Conservation (phyloP, 495 filamentous ascomycete species). For the Trichoderma parareesei region DNA sequence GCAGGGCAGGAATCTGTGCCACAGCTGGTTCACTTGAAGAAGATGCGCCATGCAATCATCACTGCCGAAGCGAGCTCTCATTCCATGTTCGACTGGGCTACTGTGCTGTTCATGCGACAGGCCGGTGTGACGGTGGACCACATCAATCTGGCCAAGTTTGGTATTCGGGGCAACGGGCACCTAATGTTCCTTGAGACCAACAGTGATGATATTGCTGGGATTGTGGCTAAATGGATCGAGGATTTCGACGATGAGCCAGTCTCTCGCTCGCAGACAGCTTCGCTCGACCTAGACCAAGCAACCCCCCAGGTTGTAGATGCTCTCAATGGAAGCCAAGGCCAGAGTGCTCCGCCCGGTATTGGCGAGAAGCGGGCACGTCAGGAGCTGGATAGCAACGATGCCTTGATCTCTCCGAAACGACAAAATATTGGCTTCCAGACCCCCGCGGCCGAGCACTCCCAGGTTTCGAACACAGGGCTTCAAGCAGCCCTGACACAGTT, state of each 20-base stretch:
- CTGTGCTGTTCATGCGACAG: slow-evolving; percentile 45
- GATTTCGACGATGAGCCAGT: background rate
- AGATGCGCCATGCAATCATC: slow-evolving; percentile 38
- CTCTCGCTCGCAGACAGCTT: too few relatives aligned
- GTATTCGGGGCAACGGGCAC: slow-evolving; percentile 51
- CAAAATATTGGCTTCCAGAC: too few relatives aligned
- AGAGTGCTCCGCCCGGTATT: too few relatives aligned
- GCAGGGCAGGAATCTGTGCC: slow-evolving; percentile 16
- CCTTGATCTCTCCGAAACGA: too few relatives aligned
- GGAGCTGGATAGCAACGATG: too few relatives aligned
- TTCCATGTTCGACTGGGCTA: slow-evolving; percentile 49
- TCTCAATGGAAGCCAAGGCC: too few relatives aligned
- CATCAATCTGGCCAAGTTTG: slow-evolving; percentile 35
- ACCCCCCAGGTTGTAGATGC: too few relatives aligned
- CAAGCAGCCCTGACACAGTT: too few relatives aligned
- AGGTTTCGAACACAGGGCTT: too few relatives aligned
- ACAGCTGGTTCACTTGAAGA: slow-evolving; percentile 40
- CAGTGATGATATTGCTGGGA: slow-evolving; percentile 38
- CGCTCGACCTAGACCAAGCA: too few relatives aligned
- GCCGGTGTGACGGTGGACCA: slow-evolving; percentile 42
- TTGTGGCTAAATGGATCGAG: slow-evolving; percentile 19
- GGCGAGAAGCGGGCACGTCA: too few relatives aligned
- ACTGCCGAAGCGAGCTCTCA: slow-evolving; percentile 50
- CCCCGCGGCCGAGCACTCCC: too few relatives aligned
- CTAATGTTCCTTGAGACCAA: slow-evolving; percentile 56